Percentiles rank a stretch among this genome's conserved stretches.
phyloP scores from a whole-genome alignment of 768 basidiomycete genomes.

The Aureoboletus auriporus region DNA sequence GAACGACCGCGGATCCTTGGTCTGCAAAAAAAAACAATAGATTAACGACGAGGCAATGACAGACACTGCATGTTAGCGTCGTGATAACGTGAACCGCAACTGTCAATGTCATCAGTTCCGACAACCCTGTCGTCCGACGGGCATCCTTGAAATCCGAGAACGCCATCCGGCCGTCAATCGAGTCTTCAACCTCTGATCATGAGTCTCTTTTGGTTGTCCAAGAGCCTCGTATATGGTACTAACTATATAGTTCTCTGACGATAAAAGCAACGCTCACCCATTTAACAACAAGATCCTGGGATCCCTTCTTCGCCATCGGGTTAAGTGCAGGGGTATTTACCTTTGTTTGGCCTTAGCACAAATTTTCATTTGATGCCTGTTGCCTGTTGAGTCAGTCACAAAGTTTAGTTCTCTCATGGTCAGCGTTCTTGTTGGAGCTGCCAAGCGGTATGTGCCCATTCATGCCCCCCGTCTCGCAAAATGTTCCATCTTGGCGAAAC shows the following conservation, averaged over 20 bases:
- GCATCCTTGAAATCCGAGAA: no score
- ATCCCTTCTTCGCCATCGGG: no score
- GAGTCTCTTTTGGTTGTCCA: no score
- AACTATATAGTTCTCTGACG: no score
- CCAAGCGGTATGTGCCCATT: slow-evolving; percentile 9
- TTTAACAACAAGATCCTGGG: no score
- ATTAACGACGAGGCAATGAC: slow-evolving; percentile 9
- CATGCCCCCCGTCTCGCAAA: slow-evolving; percentile 1
- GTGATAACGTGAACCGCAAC: slow-evolving; percentile 3
- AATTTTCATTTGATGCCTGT: neutral
- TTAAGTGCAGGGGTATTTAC: slow-evolving; percentile 4
- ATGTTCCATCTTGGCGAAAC: slow-evolving; percentile 4
- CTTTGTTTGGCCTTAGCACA: slow-evolving; percentile 3
- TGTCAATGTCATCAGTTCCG: neutral
- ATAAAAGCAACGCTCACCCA: no score
- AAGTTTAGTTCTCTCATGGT: slow-evolving; percentile 12
- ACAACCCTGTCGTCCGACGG: no score
- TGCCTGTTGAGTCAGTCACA: neutral
- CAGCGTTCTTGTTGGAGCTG: slow-evolving; percentile 7
- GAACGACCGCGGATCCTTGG: neutral
- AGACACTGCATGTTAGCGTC: neutral
- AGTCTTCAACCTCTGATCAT: no score
- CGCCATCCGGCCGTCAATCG: no score
- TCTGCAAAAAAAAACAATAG: neutral
- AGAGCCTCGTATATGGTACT: no score